Evolutionary conservation across 805 yeast genomes (phyloP), one percentile per base, ranked within the genome.

Genomic region (Yarrowia osloensis): DNA sequence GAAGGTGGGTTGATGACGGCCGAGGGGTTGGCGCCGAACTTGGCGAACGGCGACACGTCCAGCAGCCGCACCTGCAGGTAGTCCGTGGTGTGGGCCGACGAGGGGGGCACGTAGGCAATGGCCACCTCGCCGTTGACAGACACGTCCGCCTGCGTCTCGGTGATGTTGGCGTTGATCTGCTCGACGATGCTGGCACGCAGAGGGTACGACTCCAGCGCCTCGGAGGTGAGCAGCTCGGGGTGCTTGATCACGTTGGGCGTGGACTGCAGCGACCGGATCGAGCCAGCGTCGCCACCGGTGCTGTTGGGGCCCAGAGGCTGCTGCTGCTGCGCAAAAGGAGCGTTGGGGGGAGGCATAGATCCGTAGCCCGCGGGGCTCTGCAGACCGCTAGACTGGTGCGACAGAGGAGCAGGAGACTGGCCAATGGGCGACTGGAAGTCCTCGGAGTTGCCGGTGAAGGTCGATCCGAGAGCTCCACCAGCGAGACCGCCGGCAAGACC

Each of bases 121-220:
- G 97, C 97, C 71, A 93, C 81, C 78, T 94, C 98, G 65, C 98
- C 98, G 67, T 88, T 82, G 13, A 88, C 81, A 73, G 88, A 86
- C 8, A 91, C 84, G 39, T 85, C 82, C 13, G 77, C 75, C 40
- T 87, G 78, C 50, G 96, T 97, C 73, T 88, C 90, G 70, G 84
- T 85, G 76, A 87, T 87, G 21, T 84, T 82, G 5, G 91, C 97
- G 74, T 86, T 88, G 70, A 91, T 81, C 13, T 89, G 86, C 78
- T 94, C 98, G n/a, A 95, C 93, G 70, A 92, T 80, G 55, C 96
- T 88, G 2, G 67, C 57, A 37, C 59, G 57, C 26, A 63, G 35
- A 29, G 93, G 87, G 72, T 88, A 90, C 71, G 94, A 70, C 22
- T 77, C 78, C 29, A 44, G 61, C 24, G 42, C 69, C 5, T 70